Evolutionary conservation across 2,329 filamentous ascomycete species (phyloP).

Genomic region (Oidium heveae): DNA sequence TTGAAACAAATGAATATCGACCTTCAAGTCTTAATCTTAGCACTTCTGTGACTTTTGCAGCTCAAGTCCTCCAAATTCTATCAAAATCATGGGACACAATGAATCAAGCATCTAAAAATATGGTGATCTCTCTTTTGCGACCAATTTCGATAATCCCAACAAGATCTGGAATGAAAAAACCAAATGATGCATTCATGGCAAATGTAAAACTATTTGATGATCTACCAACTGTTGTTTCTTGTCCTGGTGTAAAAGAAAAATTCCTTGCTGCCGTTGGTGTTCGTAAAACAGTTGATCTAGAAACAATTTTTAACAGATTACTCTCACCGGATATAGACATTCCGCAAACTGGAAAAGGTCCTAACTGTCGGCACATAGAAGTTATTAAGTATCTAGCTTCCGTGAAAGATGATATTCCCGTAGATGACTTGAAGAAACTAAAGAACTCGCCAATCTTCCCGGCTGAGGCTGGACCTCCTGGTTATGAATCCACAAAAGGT

Average conservation of each 20-base stretch:
- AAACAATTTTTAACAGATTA: slow-evolving; percentile 75
- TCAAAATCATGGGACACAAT: slow-evolving; percentile 83
- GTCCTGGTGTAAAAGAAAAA: slow-evolving; percentile 71
- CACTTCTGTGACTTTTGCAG: slow-evolving; percentile 45
- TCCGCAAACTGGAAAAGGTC: slow-evolving; percentile 19
- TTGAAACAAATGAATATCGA: slow-evolving; percentile 36
- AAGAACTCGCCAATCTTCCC: slow-evolving; percentile 60
- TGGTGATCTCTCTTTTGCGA: slow-evolving; percentile 37
- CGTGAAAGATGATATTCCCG: slow-evolving; percentile 69
- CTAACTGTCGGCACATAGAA: slow-evolving; percentile 73
- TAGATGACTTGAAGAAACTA: slow-evolving; percentile 54
- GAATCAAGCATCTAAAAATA: slow-evolving; percentile 36
- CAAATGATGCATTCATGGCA: slow-evolving; percentile 70
- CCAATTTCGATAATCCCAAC: slow-evolving; percentile 62
- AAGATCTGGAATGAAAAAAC: slow-evolving; percentile 68
- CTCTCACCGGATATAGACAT: slow-evolving; percentile 31
- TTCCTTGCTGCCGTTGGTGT: slow-evolving; percentile 65
- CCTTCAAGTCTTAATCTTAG: slow-evolving; percentile 43
- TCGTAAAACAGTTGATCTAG: slow-evolving; percentile 81
- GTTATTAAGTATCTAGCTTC: slow-evolving; percentile 84
- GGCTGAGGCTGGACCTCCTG: slow-evolving; percentile 35
- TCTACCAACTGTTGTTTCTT: slow-evolving; percentile 52
- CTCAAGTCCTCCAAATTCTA: slow-evolving; percentile 50
- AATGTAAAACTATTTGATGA: slow-evolving; percentile 92
- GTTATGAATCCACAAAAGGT: slow-evolving; percentile 26